Evolutionary conservation across 345 rosid species (phyloP).

Genomic region (Boechera divaricarpa): DNA sequence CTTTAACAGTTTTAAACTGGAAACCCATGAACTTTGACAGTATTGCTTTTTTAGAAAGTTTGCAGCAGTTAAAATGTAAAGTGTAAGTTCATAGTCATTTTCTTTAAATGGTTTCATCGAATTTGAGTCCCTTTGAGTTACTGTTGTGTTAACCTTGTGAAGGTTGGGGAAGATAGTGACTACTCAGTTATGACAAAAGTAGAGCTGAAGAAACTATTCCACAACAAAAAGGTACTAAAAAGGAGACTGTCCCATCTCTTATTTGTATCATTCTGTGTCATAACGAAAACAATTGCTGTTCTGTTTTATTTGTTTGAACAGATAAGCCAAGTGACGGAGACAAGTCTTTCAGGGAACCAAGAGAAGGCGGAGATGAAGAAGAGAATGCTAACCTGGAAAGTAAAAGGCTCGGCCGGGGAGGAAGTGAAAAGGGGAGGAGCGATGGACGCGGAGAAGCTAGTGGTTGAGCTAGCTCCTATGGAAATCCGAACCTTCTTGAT

Average conservation of each 20-base stretch:
- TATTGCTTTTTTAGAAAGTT: background rate
- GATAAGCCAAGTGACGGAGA: slow-evolving; percentile 69
- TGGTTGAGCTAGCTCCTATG: slow-evolving; percentile 87
- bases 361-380: slow-evolving; percentile 79
- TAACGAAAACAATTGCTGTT: background rate
- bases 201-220: slow-evolving; percentile 73
- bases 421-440: slow-evolving; percentile 61
- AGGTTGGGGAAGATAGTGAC: slow-evolving; percentile 85
- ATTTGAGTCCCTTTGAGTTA: background rate
- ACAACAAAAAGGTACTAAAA: slow-evolving; percentile 62
- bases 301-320: slow-evolving; percentile 39
- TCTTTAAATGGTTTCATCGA: background rate
- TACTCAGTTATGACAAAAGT: slow-evolving; percentile 76
- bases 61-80: background rate
- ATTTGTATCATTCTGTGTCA: background rate
- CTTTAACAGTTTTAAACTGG: background rate
- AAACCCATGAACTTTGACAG: background rate
- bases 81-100: background rate
- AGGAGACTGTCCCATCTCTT: background rate
- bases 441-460: slow-evolving; percentile 62
- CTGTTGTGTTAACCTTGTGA: slow-evolving; percentile 33
- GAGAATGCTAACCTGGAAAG: slow-evolving; percentile 79
- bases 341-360: slow-evolving; percentile 85
- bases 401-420: slow-evolving; percentile 50
- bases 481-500: slow-evolving; percentile 83